Base-by-base conservation (phyloP, 177 flowering plant genomes). In the Vitis hybrid region DNA sequence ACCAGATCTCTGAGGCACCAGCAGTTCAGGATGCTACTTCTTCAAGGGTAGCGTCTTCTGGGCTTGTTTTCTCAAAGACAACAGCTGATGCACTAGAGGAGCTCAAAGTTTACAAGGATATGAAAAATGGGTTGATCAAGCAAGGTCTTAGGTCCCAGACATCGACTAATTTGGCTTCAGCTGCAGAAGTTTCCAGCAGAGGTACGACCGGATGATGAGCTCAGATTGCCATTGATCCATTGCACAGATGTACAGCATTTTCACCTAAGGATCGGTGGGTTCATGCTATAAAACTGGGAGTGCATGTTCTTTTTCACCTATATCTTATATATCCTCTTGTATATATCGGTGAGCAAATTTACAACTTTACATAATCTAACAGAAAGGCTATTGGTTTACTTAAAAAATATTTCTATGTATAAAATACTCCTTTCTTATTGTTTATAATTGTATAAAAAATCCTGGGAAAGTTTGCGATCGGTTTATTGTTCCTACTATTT, bases 71-170 rank as follows among this genome's bases (percentile, higher is more conserved):
- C 32, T 68, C 78, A 17, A 90, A 78, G 78, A 92, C 97, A 18
- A 84, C 88, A 10, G 79, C 86, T 41, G 91, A 87, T 83, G 95
- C 97, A 55, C 75, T 92, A 46, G 88, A 90, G 48, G 97, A 90
- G 79, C 89, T 92, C 61, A 83, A 76, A 24, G 74, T 70, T 32
- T 89, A 83, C 71, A 76, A 70, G 69, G 84, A 82, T 24, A 76
- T 89, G 85, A 90, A 85, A 76, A 79, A 82, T 50, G 12, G 52
- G 73, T 60, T 91, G 76, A 82, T 87, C n/a, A 75, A 58, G 32
- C 84, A 81, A 78, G 79, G 80, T 53, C 65, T 54, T 13, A 71
- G 52, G 52, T 75, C 83, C 32, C 65, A 69, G 30, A 10, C 74
- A 12, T 72, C 51, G 49, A 61, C 49, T 14, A 27, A 66, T 48